A percentile compares a stretch with the other conserved stretches of the same genome.
phyloP scores from a whole-genome alignment of 371 early-diverging fungal species.

The Nematocida homosporus region DNA sequence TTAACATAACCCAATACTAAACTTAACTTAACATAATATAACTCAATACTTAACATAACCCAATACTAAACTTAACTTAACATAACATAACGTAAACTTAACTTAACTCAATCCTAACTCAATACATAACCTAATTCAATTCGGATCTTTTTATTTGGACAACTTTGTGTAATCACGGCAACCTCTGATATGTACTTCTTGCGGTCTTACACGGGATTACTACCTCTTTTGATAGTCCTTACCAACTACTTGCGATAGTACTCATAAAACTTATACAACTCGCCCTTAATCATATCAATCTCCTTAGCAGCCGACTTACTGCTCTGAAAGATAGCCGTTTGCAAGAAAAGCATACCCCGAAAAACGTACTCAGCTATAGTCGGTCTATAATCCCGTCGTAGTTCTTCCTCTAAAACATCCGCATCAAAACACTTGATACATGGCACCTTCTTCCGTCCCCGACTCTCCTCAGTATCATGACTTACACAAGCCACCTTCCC shows the following conservation, averaged over 20 bases:
- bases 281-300: constrained; percentile 33
- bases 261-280: constrained; percentile 53
- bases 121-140: no score
- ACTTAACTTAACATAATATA: no score
- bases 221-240: no score
- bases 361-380: constrained; percentile 44
- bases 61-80: no score
- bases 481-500: constrained; percentile 27
- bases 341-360: constrained; percentile 50
- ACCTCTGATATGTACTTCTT: no score
- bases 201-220: no score
- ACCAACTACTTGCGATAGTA: constrained; percentile 46
- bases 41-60: no score
- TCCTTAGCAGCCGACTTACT: background rate
- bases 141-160: no score
- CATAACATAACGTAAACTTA: no score
- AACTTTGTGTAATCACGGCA: no score
- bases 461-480: constrained; percentile 5
- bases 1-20: no score
- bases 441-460: constrained; percentile 3
- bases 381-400: constrained; percentile 21
- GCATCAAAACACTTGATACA: constrained; percentile 48
- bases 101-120: no score
- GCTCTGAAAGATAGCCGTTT: constrained; percentile 43
- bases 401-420: constrained; percentile 24